phyloP scores from a whole-genome alignment of 345 rosid genomes.

The Eutrema heterophyllum region DNA sequence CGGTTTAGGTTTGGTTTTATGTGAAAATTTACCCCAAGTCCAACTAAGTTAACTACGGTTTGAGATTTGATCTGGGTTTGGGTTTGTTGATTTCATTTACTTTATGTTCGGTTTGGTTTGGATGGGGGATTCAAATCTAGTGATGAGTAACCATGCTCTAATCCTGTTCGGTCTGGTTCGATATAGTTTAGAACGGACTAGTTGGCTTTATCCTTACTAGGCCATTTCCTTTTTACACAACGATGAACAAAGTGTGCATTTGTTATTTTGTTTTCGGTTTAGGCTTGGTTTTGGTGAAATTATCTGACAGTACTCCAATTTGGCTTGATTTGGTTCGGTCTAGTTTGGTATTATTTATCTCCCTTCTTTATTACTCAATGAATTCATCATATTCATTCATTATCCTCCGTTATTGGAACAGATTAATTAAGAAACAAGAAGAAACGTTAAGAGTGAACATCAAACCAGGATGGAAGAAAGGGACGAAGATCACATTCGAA shows the following conservation, averaged over 20 bases:
- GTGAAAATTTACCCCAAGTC: too few relatives aligned
- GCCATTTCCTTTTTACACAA: too few relatives aligned
- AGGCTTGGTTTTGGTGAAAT: background rate
- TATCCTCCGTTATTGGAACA: constrained; percentile 15
- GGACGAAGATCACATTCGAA: constrained; percentile 78
- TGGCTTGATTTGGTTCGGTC: background rate
- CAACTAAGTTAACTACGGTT: too few relatives aligned
- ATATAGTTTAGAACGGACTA: too few relatives aligned
- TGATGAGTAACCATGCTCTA: too few relatives aligned
- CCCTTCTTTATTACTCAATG: background rate
- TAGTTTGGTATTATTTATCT: background rate
- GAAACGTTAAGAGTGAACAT: constrained; percentile 59
- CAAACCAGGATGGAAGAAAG: constrained; percentile 89
- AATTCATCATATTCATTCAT: background rate
- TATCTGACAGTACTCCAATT: background rate
- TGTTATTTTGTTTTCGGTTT: background rate
- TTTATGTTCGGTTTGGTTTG: background rate
- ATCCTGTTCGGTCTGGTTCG: too few relatives aligned
- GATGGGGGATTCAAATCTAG: too few relatives aligned
- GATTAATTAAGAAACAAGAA: constrained; percentile 54
- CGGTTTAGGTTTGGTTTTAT: background rate
- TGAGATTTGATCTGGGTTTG: too few relatives aligned
- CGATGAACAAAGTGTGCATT: too few relatives aligned
- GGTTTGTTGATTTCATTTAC: background rate
- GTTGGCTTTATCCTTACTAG: too few relatives aligned